Base-by-base conservation (phyloP, 306 rosid species). In the Prunus armeniaca region DNA sequence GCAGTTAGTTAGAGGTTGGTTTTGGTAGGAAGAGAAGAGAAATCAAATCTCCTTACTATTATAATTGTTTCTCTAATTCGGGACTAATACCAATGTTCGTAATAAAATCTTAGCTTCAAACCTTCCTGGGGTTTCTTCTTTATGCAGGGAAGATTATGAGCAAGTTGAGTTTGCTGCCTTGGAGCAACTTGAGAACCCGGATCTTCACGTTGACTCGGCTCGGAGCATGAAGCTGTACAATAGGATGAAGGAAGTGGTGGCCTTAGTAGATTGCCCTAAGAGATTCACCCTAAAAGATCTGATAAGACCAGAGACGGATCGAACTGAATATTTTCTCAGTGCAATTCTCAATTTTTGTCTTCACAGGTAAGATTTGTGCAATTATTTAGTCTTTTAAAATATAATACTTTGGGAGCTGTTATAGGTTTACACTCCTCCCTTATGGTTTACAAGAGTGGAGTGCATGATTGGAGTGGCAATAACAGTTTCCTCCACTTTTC, bases 141-240 rank as follows among this genome's bases (percentile, higher is more conserved):
- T 74, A 20, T 65, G 75, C 90, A 93, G 97, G 78, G 97, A 93
- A 50, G 92, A 89, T 38, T 50, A 81, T 71, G 97, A 81, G 20
- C 97, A 89, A 57, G 83, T 90, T 74, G 96, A 91, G 25, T 93
- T 93, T 71, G 76, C 87, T 34, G 94, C 93, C 20, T 79, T 93
- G 14, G 89, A 87, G 81, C 89, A 85, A 58, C 87, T 93, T 3
- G 98, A 93, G 74, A 90, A 90, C 62, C 98, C 96, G 0, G 96
- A 90, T 58, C 60, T 75, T 43, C 94, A 88, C 47, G 30, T 76
- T 10, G 93, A 83, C 5, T 86, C 98, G 5, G 81, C 82, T 22
- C 84, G 74, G 69, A 58, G 49, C 12, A 27, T 79, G 43, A 90
- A 79, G 80, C 83, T 90, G 17, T 83, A 41, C 82, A 76, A 73